These are phyloP conservation scores for Lycium barbarum DNA, from an alignment of 257 asterid species.

Conservation along the genomic window DNA sequence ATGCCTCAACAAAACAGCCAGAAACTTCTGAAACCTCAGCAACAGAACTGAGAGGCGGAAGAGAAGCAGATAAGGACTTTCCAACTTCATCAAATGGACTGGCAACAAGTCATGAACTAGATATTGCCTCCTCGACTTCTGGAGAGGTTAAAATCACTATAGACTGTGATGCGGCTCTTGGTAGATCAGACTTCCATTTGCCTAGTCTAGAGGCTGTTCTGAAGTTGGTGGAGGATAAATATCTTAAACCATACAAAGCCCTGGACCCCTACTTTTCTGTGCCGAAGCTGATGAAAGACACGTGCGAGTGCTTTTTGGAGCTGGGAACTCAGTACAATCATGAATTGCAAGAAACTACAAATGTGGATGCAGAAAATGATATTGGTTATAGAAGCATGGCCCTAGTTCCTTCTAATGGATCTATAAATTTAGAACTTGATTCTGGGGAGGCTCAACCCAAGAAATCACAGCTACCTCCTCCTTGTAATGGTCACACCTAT, in stretches of 20 bases:
- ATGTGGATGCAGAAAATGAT: constrained; percentile 26
- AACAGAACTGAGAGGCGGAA: constrained; percentile 36
- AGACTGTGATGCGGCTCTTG: constrained; percentile 33
- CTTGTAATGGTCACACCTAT: constrained; percentile 39
- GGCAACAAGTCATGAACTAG: constrained; percentile 36
- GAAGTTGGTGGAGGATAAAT: constrained; percentile 44
- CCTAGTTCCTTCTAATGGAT: constrained; percentile 38
- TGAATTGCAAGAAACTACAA: constrained; percentile 26
- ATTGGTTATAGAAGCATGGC: constrained; percentile 11
- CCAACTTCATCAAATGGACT: constrained; percentile 37
- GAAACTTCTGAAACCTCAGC: constrained; percentile 38
- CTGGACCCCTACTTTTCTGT: constrained; percentile 55
- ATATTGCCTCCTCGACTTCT: constrained; percentile 41
- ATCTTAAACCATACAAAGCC: constrained; percentile 48
- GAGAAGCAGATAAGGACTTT: constrained; percentile 37
- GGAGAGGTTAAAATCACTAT: constrained; percentile 47
- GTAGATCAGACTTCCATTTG: constrained; percentile 37
- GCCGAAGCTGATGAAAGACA: constrained; percentile 61
- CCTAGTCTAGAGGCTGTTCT: constrained; percentile 43
- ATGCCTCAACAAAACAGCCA: constrained; percentile 37
- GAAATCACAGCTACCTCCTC: constrained; percentile 41
- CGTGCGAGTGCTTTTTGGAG: constrained; percentile 58
- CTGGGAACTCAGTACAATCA: constrained; percentile 48
- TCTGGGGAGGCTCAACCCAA: constrained; percentile 37
- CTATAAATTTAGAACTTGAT: constrained; percentile 41